These are phyloP conservation scores for Posidonia australis DNA, from an alignment of 106 monocot species.

Conservation along the genomic window DNA sequence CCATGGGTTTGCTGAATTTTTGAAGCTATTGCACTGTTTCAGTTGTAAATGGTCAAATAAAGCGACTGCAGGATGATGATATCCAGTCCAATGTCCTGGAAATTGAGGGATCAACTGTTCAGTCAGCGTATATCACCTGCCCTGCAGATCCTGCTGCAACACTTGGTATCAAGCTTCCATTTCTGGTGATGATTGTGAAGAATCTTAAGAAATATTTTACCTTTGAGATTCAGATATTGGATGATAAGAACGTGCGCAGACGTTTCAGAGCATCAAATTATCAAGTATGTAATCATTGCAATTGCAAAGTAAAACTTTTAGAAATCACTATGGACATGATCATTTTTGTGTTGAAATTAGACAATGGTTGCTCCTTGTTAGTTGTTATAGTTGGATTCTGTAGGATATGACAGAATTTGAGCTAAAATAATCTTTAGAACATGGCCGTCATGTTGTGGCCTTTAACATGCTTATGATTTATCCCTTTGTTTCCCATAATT, in stretches of 20 bases:
- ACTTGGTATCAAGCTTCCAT: slow-evolving; percentile 94
- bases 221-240: slow-evolving; percentile 96
- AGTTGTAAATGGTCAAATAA: slow-evolving; percentile 90
- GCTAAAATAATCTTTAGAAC: no score
- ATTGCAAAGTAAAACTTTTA: no score
- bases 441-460: no score
- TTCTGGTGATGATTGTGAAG: slow-evolving; percentile 89
- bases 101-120: slow-evolving; percentile 87
- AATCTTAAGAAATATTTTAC: slow-evolving; percentile 95
- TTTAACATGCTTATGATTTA: no score
- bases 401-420: no score
- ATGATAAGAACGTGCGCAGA: slow-evolving; percentile 96
- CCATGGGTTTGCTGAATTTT: not conserved
- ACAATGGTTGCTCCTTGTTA: no score
- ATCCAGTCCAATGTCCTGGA: slow-evolving; percentile 96
- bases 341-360: no score
- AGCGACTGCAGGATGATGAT: slow-evolving; percentile 85
- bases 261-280: slow-evolving; percentile 93
- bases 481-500: no score
- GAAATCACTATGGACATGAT: no score
- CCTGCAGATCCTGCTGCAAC: slow-evolving; percentile 92
- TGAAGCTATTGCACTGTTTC: slow-evolving; percentile 9
- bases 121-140: slow-evolving; percentile 91
- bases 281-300: slow-evolving; percentile 37
- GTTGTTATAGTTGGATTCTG: no score